Percentiles rank a stretch among this genome's conserved stretches.
These are phyloP conservation scores for Sphaerulina musiva DNA, from an alignment of 2,329 filamentous ascomycete genomes.

Conservation along the genomic window DNA sequence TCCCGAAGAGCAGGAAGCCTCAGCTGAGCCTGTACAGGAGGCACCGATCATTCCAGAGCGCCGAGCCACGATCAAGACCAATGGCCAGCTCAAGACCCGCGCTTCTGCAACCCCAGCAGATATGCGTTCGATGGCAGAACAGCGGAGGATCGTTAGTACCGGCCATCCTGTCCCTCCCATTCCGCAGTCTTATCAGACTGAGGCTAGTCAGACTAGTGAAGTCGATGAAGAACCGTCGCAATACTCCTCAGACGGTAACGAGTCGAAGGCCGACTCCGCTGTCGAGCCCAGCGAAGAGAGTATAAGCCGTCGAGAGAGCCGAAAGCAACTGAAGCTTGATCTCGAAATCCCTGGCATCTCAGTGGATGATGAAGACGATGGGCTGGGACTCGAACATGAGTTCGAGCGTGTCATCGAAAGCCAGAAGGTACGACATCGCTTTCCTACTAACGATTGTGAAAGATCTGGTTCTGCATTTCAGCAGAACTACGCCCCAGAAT, in stretches of 20 bases:
- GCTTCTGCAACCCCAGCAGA: slow-evolving; percentile 84
- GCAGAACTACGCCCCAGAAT: slow-evolving; percentile 2
- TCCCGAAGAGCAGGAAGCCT: slow-evolving; percentile 16
- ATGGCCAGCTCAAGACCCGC: slow-evolving; percentile 80
- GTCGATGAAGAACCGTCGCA: slow-evolving; percentile 20
- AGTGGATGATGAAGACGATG: slow-evolving; percentile 64
- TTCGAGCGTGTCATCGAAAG: slow-evolving; percentile 92
- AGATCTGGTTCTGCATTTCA: background rate
- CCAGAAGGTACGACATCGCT: slow-evolving; percentile 71
- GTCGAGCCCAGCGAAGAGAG: slow-evolving; percentile 17
- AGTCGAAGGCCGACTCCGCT: slow-evolving; percentile 27
- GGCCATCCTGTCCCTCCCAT: slow-evolving; percentile 43
- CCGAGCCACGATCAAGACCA: slow-evolving; percentile 78
- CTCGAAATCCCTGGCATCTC: slow-evolving; percentile 73
- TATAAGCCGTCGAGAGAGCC: slow-evolving; percentile 17
- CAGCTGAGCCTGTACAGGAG: slow-evolving; percentile 14
- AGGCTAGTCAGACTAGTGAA: slow-evolving; percentile 16
- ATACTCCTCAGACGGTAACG: slow-evolving; percentile 25
- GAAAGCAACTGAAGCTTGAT: slow-evolving; percentile 26
- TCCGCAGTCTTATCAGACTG: slow-evolving; percentile 26
- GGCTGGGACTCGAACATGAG: slow-evolving; percentile 80
- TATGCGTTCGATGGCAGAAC: slow-evolving; percentile 74
- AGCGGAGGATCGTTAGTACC: slow-evolving; percentile 75
- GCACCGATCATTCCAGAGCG: slow-evolving; percentile 61
- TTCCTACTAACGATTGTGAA: slow-evolving; percentile 3